phyloP scores from a whole-genome alignment of 2,329 filamentous ascomycete genomes.

The Chaetomium globosum region DNA sequence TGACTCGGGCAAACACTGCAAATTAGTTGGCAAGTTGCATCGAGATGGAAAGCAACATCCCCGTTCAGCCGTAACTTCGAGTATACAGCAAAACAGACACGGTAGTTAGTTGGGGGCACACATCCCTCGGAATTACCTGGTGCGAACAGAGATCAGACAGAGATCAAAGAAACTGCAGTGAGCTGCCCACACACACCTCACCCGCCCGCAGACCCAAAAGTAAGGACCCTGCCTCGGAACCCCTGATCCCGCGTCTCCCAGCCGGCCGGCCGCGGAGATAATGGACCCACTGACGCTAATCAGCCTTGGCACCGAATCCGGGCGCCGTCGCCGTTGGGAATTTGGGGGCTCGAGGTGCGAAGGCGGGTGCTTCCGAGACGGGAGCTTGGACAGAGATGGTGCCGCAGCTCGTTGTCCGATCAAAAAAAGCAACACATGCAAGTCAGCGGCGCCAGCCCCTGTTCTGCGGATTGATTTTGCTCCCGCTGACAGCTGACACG shows the following conservation, averaged over 20 bases:
- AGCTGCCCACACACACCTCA: no score
- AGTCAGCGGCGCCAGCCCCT: constrained; percentile 12
- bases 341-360: background rate
- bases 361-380: constrained; percentile 27
- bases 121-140: background rate
- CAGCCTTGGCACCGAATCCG: constrained; percentile 21
- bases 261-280: constrained; percentile 36
- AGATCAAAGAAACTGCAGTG: background rate
- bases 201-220: background rate
- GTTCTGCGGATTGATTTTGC: constrained; percentile 19
- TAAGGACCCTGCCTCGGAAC: constrained; percentile 20
- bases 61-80: background rate
- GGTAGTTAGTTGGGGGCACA: background rate
- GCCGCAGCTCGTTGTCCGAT: constrained; percentile 9
- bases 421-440: constrained; percentile 10
- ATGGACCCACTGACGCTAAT: constrained; percentile 24
- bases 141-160: background rate
- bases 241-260: constrained; percentile 27
- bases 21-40: background rate
- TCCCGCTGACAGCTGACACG: constrained; percentile 20
- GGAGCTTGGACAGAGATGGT: background rate
- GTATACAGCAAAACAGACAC: no score
- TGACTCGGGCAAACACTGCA: background rate
- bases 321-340: constrained; percentile 18
- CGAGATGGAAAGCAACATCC: background rate